A percentile compares a stretch with the other conserved stretches of the same genome.
phyloP scores from a whole-genome alignment of 1,284 basidiomycete genomes.

The Ustilago nuda region DNA sequence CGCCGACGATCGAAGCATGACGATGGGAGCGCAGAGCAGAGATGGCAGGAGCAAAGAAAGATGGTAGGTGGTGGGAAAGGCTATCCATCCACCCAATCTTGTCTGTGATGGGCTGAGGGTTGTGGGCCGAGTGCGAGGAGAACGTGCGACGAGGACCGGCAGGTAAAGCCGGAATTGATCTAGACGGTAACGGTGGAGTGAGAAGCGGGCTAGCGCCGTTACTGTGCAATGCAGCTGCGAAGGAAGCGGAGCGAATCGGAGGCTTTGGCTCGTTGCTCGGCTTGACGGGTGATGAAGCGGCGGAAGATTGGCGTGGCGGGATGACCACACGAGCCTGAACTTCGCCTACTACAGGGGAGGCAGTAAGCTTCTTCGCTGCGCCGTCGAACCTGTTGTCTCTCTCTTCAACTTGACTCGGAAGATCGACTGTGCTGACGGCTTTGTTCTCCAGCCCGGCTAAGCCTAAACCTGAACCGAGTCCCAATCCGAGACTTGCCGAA shows the following conservation, averaged over 20 bases:
- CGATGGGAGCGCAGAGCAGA: constrained; percentile 30
- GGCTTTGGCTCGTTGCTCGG: neutral
- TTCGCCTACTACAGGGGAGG: constrained; percentile 6
- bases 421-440: constrained; percentile 41
- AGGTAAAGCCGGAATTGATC: neutral
- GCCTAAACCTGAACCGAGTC: constrained; percentile 12
- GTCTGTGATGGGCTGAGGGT: neutral
- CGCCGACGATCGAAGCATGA: neutral
- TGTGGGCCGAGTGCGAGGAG: neutral
- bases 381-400: constrained; percentile 30
- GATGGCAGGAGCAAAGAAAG: constrained; percentile 36
- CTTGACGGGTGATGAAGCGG: neutral
- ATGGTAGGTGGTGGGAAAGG: constrained; percentile 49
- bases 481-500: constrained; percentile 9
- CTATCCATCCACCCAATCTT: constrained; percentile 43
- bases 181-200: constrained; percentile 2
- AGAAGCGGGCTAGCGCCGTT: neutral
- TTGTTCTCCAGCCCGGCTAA: constrained; percentile 30
- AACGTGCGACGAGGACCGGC: constrained; percentile 11
- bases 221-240: neutral
- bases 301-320: constrained; percentile 26
- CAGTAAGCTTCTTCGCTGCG: constrained; percentile 9
- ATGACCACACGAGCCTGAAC: constrained; percentile 17
- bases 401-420: constrained; percentile 44
- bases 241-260: constrained; percentile 16